Base-by-base conservation (phyloP, 2,329 filamentous ascomycete species). In the Aspergillus clavatus region DNA sequence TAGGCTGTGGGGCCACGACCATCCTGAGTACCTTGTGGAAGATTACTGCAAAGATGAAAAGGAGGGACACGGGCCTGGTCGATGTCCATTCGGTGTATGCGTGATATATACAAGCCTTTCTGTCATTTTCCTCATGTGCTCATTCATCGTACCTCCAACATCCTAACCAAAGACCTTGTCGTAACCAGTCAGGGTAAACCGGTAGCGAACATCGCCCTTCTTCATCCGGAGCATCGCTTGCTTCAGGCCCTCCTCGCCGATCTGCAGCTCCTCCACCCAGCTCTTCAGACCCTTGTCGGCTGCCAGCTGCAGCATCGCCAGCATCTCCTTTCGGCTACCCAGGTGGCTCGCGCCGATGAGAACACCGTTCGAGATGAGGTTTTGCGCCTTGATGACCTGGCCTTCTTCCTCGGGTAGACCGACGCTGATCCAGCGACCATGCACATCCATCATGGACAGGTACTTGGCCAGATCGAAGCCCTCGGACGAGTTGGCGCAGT, bases 341-440 rank as follows among this genome's bases (percentile, higher is more conserved):
- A 89, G 70, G 68, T 89, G 85, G 49, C 81, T 85, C 33, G 79
- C 79, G 35, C 83, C 82, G 57, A 89, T 84, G 58, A 86, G 76
- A 65, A 80, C 67, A 31, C 88, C 88, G 69, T 91, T 94, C 53
- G 68, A 68, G 48, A 87, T 76, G 59, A 95, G 84, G 61, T 81
- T 81, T 73, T 89, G 85, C 40, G 86, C 83, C 70, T 80, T 82
- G 54, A 93, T 76, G 43, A 75, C 70, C 46, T 87, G 81, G 8
- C 87, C 81, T 36, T 84, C 81, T 50, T 87, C 84, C 63, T 89
- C 86, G 3, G 87, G 87, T 60, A 93, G 75, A 33, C 87, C 87
- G 43, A 91, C 86, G 59, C 79, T 86, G 65, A 91, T 80, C 81
- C 86, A 93, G 62, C 78, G 79, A 47, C 85, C 87, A 71, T 89